Conservation (phyloP, 164 flowering plant genomes). For the Protea cynaroides region DNA sequence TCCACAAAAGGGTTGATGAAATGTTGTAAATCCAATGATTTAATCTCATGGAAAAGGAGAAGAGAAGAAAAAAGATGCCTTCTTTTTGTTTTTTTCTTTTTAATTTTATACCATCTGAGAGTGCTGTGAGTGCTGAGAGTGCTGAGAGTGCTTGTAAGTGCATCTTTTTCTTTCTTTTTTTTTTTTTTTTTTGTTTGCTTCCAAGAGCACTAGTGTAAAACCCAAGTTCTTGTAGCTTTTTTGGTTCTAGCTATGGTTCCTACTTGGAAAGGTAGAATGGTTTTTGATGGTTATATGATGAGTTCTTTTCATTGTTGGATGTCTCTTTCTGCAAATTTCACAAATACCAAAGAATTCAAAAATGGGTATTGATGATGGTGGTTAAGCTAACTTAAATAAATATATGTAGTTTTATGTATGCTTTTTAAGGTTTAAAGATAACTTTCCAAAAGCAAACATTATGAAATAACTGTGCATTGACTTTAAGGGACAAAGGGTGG, state of each 20-base stretch:
- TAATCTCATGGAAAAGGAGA: not conserved
- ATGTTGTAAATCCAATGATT: not conserved
- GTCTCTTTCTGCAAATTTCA: too few species aligned
- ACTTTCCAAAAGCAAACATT: conserved; percentile 4
- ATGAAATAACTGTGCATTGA: not conserved
- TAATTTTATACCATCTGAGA: not conserved
- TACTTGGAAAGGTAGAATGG: too few species aligned
- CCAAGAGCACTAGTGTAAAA: too few species aligned
- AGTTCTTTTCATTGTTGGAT: too few species aligned
- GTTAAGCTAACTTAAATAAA: not conserved
- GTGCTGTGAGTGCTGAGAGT: too few species aligned
- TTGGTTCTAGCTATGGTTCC: too few species aligned
- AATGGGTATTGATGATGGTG: not conserved
- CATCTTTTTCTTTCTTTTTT: too few species aligned
- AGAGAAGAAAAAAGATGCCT: not conserved
- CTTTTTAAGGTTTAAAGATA: not conserved
- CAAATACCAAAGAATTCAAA: too few species aligned
- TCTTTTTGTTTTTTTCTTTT: not conserved
- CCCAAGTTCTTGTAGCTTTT: too few species aligned
- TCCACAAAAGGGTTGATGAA: not conserved
- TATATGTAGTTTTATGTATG: not conserved
- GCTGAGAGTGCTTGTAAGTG: too few species aligned
- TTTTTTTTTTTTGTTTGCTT: too few species aligned
- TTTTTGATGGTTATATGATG: too few species aligned
- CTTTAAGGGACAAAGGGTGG: conserved; percentile 8